phyloP scores from a whole-genome alignment of 495 filamentous ascomycete genomes.

The Penicillium goetzii region DNA sequence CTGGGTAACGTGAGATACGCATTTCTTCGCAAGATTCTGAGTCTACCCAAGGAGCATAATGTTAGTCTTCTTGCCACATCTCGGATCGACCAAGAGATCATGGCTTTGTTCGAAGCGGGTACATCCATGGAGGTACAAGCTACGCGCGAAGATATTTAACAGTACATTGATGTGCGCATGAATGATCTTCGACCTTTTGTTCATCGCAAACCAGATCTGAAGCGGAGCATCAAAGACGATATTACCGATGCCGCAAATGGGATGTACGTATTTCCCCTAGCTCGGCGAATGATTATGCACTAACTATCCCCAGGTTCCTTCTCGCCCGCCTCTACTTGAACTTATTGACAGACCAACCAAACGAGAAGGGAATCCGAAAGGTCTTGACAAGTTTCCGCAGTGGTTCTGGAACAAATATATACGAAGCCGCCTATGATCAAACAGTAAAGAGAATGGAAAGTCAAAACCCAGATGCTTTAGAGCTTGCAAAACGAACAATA shows the following conservation, averaged over 20 bases:
- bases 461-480: conserved; percentile 7
- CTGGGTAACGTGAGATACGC: neutral
- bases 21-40: conserved; percentile 3
- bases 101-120: neutral
- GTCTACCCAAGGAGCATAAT: neutral
- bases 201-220: neutral
- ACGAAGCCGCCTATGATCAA: conserved; percentile 7
- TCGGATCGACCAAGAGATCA: conserved; percentile 4
- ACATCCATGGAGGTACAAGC: conserved; percentile 8
- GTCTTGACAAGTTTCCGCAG: neutral
- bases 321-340: conserved; percentile 15
- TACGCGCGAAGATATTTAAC: conserved; percentile 12
- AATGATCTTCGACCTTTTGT: conserved; percentile 11
- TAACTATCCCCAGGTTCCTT: neutral
- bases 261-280: neutral
- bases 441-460: conserved; percentile 9
- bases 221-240: conserved; percentile 6
- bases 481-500: conserved; percentile 15
- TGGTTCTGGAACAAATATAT: neutral
- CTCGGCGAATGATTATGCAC: too few relatives aligned
- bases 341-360: conserved; percentile 5
- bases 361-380: conserved; percentile 6
- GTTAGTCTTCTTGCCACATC: conserved; percentile 7
- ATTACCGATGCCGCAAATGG: conserved; percentile 3
- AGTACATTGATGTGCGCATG: conserved; percentile 7